Evolutionary conservation across 768 basidiomycete species (phyloP).

Genomic region (Melanogaster broomeanus): DNA sequence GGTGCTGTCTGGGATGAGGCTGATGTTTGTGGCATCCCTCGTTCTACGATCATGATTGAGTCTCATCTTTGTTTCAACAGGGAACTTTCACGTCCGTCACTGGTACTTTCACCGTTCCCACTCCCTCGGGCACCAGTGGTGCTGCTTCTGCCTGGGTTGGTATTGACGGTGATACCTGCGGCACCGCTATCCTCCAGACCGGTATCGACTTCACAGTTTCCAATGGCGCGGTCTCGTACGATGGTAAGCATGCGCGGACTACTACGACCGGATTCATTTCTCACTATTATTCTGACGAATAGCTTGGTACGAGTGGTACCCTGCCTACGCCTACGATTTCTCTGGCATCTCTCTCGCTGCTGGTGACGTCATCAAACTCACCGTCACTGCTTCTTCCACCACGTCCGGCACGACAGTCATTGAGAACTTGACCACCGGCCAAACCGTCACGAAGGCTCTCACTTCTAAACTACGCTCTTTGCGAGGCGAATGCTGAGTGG

Average conservation of each 20-base stretch:
- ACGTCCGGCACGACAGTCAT: conserved; percentile 18
- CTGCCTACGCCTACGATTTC: conserved; percentile 15
- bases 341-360: conserved; percentile 10
- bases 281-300: neutral
- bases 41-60: neutral
- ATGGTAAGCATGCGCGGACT: conserved; percentile 4
- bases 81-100: conserved; percentile 20
- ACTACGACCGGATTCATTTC: neutral
- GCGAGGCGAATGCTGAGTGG: conserved; percentile 20
- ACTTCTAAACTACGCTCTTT: conserved; percentile 18
- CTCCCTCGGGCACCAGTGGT: conserved; percentile 5
- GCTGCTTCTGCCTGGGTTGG: conserved; percentile 25
- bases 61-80: conserved; percentile 9
- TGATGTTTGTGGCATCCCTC: conserved; percentile 5
- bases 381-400: conserved; percentile 16
- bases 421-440: conserved; percentile 19
- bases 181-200: conserved; percentile 17
- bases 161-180: conserved; percentile 20
- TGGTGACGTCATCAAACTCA: conserved; percentile 18
- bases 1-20: conserved; percentile 13
- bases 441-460: conserved; percentile 4
- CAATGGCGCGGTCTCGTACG: conserved; percentile 1
- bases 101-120: conserved; percentile 21
- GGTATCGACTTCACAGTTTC: conserved; percentile 14
- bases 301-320: conserved; percentile 28